Base-by-base conservation (phyloP, 306 rosid genomes). In the Trifolium repens region DNA sequence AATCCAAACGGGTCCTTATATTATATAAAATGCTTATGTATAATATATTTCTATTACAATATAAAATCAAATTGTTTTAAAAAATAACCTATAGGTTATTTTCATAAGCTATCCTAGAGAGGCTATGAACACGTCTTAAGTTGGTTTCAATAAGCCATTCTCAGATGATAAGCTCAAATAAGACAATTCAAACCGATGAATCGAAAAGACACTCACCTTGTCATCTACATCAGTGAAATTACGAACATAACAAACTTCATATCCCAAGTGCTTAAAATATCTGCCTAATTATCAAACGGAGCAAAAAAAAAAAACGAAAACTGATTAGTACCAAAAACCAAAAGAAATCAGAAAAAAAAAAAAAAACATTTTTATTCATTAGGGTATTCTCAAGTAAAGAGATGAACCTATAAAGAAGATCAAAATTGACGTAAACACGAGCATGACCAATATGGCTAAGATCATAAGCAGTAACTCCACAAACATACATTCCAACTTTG, bases 401-500 rank as follows among this genome's bases (percentile, higher is more conserved):
- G 79, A 68, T 57, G 57, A 83, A 94, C 99, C 99, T 92, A 85
- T 79, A 88, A 44, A 94, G 96, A 81, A 94, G 89, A 75, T 94
- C 97, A 57, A 94, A 94, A 75, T 94, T 94, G 83, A 94, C 86
- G 55, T 92, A 92, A 54, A 90, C 97, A 57, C 99, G 99, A 62
- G 99, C 99, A 52, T 94, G 99, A 59, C 99, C 99, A 61, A 94
- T 88, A 77, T 94, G 99, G 78, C 99, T 94, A 61, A 94, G 93
- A 78, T 92, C 97, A 68, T 94, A 94, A 26, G 98, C 98, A 1
- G 99, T 94, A 63, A 94, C 97, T 17, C 99, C 98, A 37, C 99
- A 94, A 2, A 94, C 99, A 50, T 94, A 94, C 98, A 92, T 94
- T 65, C 96, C 94, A 9, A 92, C 99, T 72, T 77, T 92, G 5